Evolutionary conservation across 2,329 filamentous ascomycete species (phyloP).

Genomic region (Fusarium succisae): DNA sequence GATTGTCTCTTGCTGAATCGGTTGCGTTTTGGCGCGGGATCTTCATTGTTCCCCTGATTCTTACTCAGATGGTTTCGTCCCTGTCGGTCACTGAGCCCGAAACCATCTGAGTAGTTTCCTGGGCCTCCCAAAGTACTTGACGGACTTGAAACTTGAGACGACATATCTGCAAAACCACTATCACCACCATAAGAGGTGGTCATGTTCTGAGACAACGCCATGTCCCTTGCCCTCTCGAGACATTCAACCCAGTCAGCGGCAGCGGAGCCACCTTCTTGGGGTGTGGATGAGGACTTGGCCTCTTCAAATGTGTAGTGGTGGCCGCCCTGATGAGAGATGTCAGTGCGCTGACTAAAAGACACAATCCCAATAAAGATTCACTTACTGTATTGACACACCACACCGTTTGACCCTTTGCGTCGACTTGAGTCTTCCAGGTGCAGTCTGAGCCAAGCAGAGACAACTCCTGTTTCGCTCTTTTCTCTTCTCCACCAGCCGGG

Average conservation of each 20-base stretch:
- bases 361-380: background rate
- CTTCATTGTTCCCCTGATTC: constrained; percentile 65
- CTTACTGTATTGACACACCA: constrained; percentile 96
- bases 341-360: background rate
- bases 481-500: constrained; percentile 92
- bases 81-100: constrained; percentile 60
- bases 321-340: constrained; percentile 69
- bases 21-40: constrained; percentile 64
- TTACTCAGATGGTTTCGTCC: constrained; percentile 68
- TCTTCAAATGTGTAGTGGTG: constrained; percentile 96
- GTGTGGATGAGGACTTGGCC: constrained; percentile 71
- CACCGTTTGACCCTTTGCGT: constrained; percentile 85
- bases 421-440: constrained; percentile 80
- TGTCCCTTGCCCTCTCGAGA: constrained; percentile 85
- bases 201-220: constrained; percentile 79
- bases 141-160: constrained; percentile 79
- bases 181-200: constrained; percentile 73
- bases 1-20: constrained; percentile 92
- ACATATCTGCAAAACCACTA: constrained; percentile 72
- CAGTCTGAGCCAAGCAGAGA: constrained; percentile 81
- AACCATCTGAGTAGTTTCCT: constrained; percentile 62
- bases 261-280: constrained; percentile 68
- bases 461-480: constrained; percentile 92
- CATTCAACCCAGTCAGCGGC: constrained; percentile 94
- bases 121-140: constrained; percentile 74